Evolutionary conservation across 768 basidiomycete genomes (phyloP).

Genomic region (Holtermannia corniformis): DNA sequence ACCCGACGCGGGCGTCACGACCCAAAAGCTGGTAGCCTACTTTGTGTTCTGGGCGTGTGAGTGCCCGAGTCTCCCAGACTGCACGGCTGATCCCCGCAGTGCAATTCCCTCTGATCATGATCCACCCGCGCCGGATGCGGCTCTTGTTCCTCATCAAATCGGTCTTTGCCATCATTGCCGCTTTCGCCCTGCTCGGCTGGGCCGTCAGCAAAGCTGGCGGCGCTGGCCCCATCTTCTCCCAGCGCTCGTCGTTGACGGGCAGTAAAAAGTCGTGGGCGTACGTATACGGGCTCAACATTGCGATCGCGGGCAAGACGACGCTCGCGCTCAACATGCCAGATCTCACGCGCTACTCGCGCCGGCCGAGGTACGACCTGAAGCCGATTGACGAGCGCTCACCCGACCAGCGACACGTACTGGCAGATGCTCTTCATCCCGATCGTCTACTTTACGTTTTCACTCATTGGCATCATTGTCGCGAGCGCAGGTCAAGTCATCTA

Average conservation of each 20-base stretch:
- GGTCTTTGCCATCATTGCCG: constrained; percentile 55
- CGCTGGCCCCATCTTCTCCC: constrained; percentile 51
- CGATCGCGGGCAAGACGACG: constrained; percentile 57
- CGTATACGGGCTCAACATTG: constrained; percentile 66
- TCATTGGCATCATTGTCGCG: constrained; percentile 72
- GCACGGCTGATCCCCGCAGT: constrained; percentile 5
- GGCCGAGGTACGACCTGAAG: constrained; percentile 47
- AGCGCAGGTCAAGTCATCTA: constrained; percentile 65
- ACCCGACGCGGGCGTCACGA: constrained; percentile 24
- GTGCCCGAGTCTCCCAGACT: constrained; percentile 4
- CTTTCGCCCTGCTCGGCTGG: constrained; percentile 70
- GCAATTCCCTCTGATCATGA: constrained; percentile 31
- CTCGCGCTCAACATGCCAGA: constrained; percentile 56
- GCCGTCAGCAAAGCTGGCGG: constrained; percentile 52
- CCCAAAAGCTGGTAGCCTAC: constrained; percentile 32
- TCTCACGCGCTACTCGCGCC: constrained; percentile 69
- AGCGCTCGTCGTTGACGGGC: constrained; percentile 50
- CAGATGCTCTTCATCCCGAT: constrained; percentile 67
- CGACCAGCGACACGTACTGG: constrained; percentile 45
- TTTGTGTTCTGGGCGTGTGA: constrained; percentile 35
- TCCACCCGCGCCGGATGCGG: constrained; percentile 64
- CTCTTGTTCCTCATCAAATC: constrained; percentile 64
- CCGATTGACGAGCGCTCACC: no score
- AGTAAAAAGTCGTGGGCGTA: constrained; percentile 63
- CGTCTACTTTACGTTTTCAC: constrained; percentile 65